These are phyloP conservation scores for Euphorbia pulcherrima DNA, from an alignment of 345 rosid genomes.

Conservation along the genomic window DNA sequence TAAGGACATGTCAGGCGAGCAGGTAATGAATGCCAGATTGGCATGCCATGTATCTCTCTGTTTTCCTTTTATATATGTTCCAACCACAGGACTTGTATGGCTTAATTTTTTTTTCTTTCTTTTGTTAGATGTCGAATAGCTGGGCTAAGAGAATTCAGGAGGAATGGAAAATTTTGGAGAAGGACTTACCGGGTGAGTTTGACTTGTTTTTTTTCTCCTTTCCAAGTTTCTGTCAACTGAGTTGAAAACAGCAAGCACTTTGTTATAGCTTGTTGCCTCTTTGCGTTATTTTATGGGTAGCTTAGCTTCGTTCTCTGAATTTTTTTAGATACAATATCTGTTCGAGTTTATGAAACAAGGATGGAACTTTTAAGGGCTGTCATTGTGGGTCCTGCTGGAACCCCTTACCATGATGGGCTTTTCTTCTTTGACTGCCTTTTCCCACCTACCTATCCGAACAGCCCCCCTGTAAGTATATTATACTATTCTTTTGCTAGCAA, in stretches of 20 bases:
- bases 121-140: slow-evolving; percentile 32
- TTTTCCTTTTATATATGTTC: not conserved
- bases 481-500: not conserved
- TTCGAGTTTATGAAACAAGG: slow-evolving; percentile 51
- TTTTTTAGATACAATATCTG: slow-evolving; percentile 45
- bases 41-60: slow-evolving; percentile 1
- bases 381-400: slow-evolving; percentile 51
- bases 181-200: slow-evolving; percentile 47
- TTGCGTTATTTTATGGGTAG: slow-evolving; percentile 2
- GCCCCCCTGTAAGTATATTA: slow-evolving; percentile 44
- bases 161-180: slow-evolving; percentile 53
- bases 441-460: slow-evolving; percentile 43
- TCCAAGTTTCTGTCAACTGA: not conserved
- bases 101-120: not conserved
- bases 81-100: not conserved
- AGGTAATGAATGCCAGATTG: slow-evolving; percentile 21
- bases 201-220: not conserved
- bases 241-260: not conserved
- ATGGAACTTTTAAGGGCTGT: slow-evolving; percentile 58
- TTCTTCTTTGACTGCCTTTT: slow-evolving; percentile 59
- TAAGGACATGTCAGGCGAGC: slow-evolving; percentile 18
- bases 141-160: slow-evolving; percentile 52
- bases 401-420: slow-evolving; percentile 70
- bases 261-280: not conserved
- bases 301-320: not conserved